phyloP scores from a whole-genome alignment of 441 rosid genomes.

The Mallotus repandus region DNA sequence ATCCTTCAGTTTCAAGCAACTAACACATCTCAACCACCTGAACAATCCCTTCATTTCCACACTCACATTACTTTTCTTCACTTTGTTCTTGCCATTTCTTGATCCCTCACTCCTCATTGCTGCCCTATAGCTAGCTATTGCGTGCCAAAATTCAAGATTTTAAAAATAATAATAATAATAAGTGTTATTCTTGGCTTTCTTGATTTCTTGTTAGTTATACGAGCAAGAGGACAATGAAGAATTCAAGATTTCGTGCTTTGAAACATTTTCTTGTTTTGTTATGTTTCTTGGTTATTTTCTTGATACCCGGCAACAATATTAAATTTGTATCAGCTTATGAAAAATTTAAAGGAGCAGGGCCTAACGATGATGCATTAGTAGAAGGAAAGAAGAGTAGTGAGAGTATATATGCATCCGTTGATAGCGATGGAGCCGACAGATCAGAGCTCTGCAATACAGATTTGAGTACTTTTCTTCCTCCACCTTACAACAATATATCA shows the following conservation, averaged over 20 bases:
- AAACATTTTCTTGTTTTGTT: conserved; percentile 22
- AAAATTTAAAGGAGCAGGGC: neutral
- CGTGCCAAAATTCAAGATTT: conserved; percentile 27
- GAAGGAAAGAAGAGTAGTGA: conserved; percentile 15
- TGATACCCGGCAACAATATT: conserved; percentile 21
- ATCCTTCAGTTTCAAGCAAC: conserved; percentile 51
- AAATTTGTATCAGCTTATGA: conserved; percentile 19
- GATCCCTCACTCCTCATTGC: conserved; percentile 2
- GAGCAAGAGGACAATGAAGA: conserved; percentile 33
- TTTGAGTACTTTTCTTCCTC: conserved; percentile 60
- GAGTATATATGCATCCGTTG: conserved; percentile 4
- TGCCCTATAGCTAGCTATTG: too few relatives aligned
- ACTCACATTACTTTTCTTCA: conserved; percentile 16
- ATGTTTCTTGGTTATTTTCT: conserved; percentile 32
- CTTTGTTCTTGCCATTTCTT: conserved; percentile 21
- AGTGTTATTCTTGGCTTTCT: neutral
- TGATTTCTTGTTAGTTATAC: neutral
- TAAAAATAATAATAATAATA: neutral
- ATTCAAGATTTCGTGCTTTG: conserved; percentile 26
- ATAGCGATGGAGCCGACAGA: conserved; percentile 20
- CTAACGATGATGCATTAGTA: neutral
- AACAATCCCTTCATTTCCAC: conserved; percentile 28
- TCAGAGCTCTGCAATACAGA: conserved; percentile 58
- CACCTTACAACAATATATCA: conserved; percentile 72
- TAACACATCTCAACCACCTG: conserved; percentile 42